Evolutionary conservation across 805 yeast species (phyloP).

Genomic region (Hanseniaspora lachancei): DNA sequence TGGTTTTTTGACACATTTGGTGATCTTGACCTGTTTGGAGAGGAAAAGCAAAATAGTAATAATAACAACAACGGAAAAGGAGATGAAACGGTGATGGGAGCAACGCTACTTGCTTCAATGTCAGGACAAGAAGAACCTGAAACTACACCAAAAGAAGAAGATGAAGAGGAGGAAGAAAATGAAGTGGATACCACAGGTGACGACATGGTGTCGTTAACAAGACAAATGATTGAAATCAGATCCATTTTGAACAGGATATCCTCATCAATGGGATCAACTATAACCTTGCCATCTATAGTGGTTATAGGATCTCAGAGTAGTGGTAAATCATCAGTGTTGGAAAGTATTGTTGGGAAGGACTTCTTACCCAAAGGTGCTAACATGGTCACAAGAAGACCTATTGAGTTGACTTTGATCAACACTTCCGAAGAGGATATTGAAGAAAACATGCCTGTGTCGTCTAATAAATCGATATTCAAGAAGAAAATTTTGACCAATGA

Average conservation of each 20-base stretch:
- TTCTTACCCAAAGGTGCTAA: conserved; percentile 93
- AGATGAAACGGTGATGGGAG: conserved; percentile 30
- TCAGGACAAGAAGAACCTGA: conserved; percentile 12
- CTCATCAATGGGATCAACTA: conserved; percentile 37
- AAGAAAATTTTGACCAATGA: conserved; percentile 3
- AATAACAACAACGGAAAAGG: conserved; percentile 21
- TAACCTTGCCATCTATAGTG: conserved; percentile 85
- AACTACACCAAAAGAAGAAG: conserved; percentile 29
- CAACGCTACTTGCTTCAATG: conserved; percentile 23
- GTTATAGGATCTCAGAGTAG: conserved; percentile 96
- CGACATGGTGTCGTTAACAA: conserved; percentile 77
- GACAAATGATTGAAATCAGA: conserved; percentile 94
- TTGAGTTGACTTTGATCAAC: conserved; percentile 82
- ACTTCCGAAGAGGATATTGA: conserved; percentile 39
- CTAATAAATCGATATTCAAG: background rate
- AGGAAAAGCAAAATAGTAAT: conserved; percentile 21
- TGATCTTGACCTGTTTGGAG: conserved; percentile 21
- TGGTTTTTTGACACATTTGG: conserved; percentile 18
- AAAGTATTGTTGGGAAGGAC: conserved; percentile 94
- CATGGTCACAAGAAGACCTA: conserved; percentile 97
- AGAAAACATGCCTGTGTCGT: background rate
- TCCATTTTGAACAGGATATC: conserved; percentile 57
- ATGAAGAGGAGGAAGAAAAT: conserved; percentile 35
- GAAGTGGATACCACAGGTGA: conserved; percentile 50
- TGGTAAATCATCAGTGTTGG: conserved; percentile 92